Base-by-base conservation (phyloP, 2,329 filamentous ascomycete genomes). In the Nothopassalora personata region DNA sequence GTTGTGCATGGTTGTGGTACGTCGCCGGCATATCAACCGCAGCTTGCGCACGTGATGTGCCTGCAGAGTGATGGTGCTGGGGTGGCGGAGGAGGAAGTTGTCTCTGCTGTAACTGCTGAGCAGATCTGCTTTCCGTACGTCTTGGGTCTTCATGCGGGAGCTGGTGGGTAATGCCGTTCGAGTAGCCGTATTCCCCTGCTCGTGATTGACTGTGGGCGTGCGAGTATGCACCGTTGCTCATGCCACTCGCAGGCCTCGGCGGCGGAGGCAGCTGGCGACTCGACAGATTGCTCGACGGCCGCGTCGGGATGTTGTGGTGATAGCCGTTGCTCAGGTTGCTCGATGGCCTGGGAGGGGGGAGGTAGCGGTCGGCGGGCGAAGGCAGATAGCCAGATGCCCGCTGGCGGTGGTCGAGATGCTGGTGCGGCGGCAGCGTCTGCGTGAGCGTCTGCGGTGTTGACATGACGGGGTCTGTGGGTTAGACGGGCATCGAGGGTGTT, bases 311-410 rank as follows among this genome's bases (percentile, higher is more conserved):
- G 48, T 66, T 70, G 30, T 66, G 63, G 45, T 70, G 65, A 58
- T 72, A 70, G 58, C 68, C 67, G 61, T 66, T 67, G 60, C 66
- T 70, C 51, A 67, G 39, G 58, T 70, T 72, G 60, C 69, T 71
- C 54, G 66, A 71, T 13, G 70, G 70, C 47, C 70, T 62, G 48
- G 68, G 68, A 36, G 66, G 61, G 39, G 70, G 69, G 5, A 72
- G 62, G 48, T 69, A 70, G 51, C 70, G 70, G 55, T 72, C 68
- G 52, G 65, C 62, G 9, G 67, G 68, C 48, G 64, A 66, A 36
- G 66, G 69, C 33, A 70, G 64, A 62, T 67, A 67, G 27, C 49
- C 49, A 51, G 49, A 31, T 13, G 49, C 27, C 39, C 64, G 64
- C 58, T 71, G 68, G 48, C 66, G 64, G 62, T 70, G 66, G 51